Evolutionary conservation across 2,329 filamentous ascomycete species (phyloP).

Genomic region (Diaporthe velutina): DNA sequence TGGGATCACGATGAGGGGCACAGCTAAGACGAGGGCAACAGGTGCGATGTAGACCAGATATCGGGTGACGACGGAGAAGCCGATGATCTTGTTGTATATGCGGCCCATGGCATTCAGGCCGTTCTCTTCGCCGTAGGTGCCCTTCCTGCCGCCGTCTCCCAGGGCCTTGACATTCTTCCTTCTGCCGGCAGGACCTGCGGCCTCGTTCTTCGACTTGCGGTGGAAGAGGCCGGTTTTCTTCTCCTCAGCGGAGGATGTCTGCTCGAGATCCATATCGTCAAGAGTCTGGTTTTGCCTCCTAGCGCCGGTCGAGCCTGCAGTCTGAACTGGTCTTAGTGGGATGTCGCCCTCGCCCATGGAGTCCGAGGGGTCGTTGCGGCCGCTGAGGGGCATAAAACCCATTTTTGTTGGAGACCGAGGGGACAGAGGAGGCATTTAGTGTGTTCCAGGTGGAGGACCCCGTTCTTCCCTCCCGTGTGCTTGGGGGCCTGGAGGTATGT

Average conservation of each 20-base stretch:
- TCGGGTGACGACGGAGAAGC: constrained; percentile 73
- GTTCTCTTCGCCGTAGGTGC: constrained; percentile 64
- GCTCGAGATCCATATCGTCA: constrained; percentile 48
- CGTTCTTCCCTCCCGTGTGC: background rate
- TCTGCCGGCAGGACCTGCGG: constrained; percentile 58
- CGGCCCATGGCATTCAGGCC: constrained; percentile 75
- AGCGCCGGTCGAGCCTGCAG: constrained; percentile 66
- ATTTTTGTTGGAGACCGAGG: constrained; percentile 54
- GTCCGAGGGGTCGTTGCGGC: constrained; percentile 43
- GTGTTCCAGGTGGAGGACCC: background rate
- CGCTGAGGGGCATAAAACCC: constrained; percentile 60
- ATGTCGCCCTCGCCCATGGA: constrained; percentile 61
- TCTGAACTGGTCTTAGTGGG: constrained; percentile 68
- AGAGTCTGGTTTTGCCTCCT: constrained; percentile 50
- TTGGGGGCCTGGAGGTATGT: background rate
- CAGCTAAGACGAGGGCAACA: constrained; percentile 70
- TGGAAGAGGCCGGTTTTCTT: constrained; percentile 63
- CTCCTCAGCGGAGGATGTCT: constrained; percentile 41
- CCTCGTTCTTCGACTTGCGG: constrained; percentile 44
- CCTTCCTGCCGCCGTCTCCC: constrained; percentile 54
- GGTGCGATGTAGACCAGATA: constrained; percentile 78
- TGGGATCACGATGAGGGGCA: constrained; percentile 71
- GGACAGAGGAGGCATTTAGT: constrained; percentile 44
- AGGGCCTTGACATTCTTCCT: constrained; percentile 60
- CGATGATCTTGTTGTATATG: constrained; percentile 74